Evolutionary conservation across 345 rosid genomes (phyloP).

Genomic region (Salix caprea): DNA sequence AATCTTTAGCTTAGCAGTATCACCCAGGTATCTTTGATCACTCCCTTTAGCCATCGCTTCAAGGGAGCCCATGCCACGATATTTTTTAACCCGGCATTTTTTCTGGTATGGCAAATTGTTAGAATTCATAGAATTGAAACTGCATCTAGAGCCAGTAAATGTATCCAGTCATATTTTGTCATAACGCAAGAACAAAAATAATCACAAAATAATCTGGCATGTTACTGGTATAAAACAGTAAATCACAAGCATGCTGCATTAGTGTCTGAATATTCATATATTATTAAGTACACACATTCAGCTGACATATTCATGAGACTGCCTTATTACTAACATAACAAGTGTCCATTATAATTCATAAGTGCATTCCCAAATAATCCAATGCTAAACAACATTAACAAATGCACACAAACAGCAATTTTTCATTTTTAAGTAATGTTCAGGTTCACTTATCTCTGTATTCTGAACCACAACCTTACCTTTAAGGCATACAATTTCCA

Average conservation of each 20-base stretch:
- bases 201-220: not conserved
- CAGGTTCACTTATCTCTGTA: not conserved
- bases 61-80: slow-evolving; percentile 95
- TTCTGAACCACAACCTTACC: not conserved
- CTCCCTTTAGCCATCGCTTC: slow-evolving; percentile 99
- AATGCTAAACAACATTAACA: not conserved
- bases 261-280: not conserved
- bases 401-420: not conserved
- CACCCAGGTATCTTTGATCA: slow-evolving; percentile 89
- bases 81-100: slow-evolving; percentile 60
- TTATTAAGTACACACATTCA: not conserved
- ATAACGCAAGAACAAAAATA: not conserved
- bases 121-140: not conserved
- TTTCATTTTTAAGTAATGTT: not conserved
- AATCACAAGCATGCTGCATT: not conserved
- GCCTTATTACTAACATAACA: not conserved
- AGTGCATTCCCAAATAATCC: not conserved
- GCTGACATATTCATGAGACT: not conserved
- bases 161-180: not conserved
- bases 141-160: not conserved
- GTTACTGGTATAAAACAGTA: not conserved
- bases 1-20: slow-evolving; percentile 72
- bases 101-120: slow-evolving; percentile 35
- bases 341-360: not conserved
- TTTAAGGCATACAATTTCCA: not conserved